Evolutionary conservation across 306 rosid species (phyloP).

Genomic region (Quillaja saponaria): DNA sequence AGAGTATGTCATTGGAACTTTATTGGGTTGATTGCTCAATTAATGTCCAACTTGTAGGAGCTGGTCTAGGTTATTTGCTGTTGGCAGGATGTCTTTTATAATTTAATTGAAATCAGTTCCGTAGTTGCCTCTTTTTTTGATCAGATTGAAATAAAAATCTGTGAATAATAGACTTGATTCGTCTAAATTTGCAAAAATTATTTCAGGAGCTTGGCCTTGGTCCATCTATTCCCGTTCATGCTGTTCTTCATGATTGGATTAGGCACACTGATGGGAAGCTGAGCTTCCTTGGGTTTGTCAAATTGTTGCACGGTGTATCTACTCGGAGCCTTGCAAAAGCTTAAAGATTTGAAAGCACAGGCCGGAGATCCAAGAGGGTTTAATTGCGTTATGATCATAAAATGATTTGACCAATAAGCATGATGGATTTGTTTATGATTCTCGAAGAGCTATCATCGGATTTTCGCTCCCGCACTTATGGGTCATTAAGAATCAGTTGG

Average conservation of each 20-base stretch:
- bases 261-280: slow-evolving; percentile 89
- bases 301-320: slow-evolving; percentile 80
- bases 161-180: background rate
- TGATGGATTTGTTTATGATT: slow-evolving; percentile 27
- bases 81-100: background rate
- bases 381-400: slow-evolving; percentile 9
- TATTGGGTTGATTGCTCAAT: too few species aligned
- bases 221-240: slow-evolving; percentile 86
- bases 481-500: slow-evolving; percentile 21
- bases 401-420: slow-evolving; percentile 35
- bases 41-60: background rate
- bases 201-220: slow-evolving; percentile 90
- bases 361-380: slow-evolving; percentile 29
- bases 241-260: slow-evolving; percentile 94
- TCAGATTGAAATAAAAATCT: background rate
- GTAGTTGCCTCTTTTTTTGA: background rate
- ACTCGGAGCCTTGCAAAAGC: slow-evolving; percentile 55
- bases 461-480: slow-evolving; percentile 24
- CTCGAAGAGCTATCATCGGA: slow-evolving; percentile 22
- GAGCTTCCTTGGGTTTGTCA: slow-evolving; percentile 91
- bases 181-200: too few species aligned
- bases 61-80: background rate
- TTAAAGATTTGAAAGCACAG: slow-evolving; percentile 32
- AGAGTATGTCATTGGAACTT: too few species aligned
- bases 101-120: background rate